These are phyloP conservation scores for Ampelomyces quisqualis DNA, from an alignment of 2,329 filamentous ascomycete species.

Conservation along the genomic window DNA sequence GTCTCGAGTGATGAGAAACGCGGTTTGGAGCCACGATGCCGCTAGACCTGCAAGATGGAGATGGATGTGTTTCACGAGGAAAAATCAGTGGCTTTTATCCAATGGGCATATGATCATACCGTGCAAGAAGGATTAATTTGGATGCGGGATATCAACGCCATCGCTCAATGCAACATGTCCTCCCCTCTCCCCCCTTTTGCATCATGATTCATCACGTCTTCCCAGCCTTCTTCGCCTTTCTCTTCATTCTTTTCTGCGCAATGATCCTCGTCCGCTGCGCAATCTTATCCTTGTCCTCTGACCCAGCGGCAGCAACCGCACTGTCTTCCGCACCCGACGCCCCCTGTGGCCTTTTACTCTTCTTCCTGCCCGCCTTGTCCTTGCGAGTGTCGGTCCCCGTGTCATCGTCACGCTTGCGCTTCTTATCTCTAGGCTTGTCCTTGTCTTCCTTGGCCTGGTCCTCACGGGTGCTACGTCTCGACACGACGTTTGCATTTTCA, in stretches of 20 bases:
- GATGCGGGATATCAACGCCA: constrained; percentile 14
- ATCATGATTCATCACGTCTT: constrained; percentile 44
- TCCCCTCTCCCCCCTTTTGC: too few species aligned
- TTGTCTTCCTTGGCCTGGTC: constrained; percentile 54
- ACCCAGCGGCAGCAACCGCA: constrained; percentile 4
- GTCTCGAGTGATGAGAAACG: too few species aligned
- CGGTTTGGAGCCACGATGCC: too few species aligned
- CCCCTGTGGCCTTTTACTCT: constrained; percentile 13
- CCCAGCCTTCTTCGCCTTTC: constrained; percentile 59
- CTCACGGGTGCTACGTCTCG: constrained; percentile 68
- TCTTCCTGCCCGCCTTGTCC: constrained; percentile 15
- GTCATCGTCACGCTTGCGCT: constrained; percentile 29
- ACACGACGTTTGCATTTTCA: constrained; percentile 95
- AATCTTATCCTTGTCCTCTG: constrained; percentile 52
- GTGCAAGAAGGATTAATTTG: too few species aligned
- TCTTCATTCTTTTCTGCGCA: constrained; percentile 76
- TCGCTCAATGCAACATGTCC: constrained; percentile 16
- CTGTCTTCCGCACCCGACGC: constrained; percentile 24
- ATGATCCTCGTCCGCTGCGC: constrained; percentile 75
- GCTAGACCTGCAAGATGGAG: too few species aligned
- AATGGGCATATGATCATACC: too few species aligned
- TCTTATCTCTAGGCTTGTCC: constrained; percentile 29
- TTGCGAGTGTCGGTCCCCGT: constrained; percentile 10
- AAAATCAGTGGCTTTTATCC: too few species aligned
- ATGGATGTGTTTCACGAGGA: too few species aligned